Evolutionary conservation across 2,329 filamentous ascomycete genomes (phyloP).

Genomic region (Aureobasidium sp.): DNA sequence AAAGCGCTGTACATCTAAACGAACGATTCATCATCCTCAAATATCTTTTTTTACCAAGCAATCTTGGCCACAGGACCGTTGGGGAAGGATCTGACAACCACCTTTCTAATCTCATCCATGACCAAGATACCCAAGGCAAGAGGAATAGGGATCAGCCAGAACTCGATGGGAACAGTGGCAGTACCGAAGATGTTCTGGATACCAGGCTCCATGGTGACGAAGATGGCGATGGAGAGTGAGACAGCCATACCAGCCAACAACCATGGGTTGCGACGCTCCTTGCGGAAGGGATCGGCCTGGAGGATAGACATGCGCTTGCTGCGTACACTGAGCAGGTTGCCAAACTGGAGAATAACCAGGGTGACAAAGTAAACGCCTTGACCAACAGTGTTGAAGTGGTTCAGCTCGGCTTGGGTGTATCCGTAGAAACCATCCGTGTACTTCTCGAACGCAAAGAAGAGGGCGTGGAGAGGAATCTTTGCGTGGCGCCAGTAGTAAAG

Average conservation of each 20-base stretch:
- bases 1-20: neutral
- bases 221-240: constrained; percentile 46
- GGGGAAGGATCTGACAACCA: constrained; percentile 42
- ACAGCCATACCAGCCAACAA: constrained; percentile 41
- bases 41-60: constrained; percentile 38
- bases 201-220: constrained; percentile 47
- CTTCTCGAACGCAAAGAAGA: constrained; percentile 46
- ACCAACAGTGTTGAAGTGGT: constrained; percentile 43
- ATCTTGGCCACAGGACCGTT: constrained; percentile 40
- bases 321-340: constrained; percentile 46
- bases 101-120: constrained; percentile 49
- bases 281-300: constrained; percentile 42
- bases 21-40: neutral
- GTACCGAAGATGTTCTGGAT: constrained; percentile 46
- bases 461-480: constrained; percentile 40
- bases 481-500: constrained; percentile 46
- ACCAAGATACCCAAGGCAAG: constrained; percentile 44
- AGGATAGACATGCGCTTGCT: constrained; percentile 48
- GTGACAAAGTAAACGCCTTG: constrained; percentile 51
- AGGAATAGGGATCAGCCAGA: constrained; percentile 47
- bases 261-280: constrained; percentile 45
- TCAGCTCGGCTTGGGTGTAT: constrained; percentile 41
- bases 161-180: constrained; percentile 45
- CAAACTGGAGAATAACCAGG: constrained; percentile 49
- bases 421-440: constrained; percentile 46